Conservation (phyloP, 2,329 filamentous ascomycete species). For the Emmonsiellopsis sp. region DNA sequence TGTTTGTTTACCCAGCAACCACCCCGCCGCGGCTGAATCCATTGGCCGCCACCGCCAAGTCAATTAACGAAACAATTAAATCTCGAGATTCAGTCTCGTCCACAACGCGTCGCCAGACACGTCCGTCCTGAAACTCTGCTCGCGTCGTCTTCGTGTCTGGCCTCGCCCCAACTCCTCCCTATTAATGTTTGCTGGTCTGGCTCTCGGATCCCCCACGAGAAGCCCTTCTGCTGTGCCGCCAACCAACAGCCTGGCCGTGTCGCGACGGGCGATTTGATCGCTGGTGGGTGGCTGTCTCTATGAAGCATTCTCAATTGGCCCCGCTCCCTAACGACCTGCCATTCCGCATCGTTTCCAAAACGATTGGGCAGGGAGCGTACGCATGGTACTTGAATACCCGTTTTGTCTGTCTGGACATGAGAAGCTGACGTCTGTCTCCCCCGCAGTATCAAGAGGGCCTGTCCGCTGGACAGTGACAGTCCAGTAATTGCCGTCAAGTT, state of each 20-base stretch:
- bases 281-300: slow-evolving; percentile 16
- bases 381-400: slow-evolving; percentile 59
- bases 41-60: neutral
- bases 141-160: too few species aligned
- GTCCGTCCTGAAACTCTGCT: too few species aligned
- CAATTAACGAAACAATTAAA: too few species aligned
- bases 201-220: neutral
- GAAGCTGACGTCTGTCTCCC: slow-evolving; percentile 4
- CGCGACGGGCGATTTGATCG: slow-evolving; percentile 1
- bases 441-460: slow-evolving; percentile 81
- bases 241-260: neutral
- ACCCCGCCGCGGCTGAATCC: neutral
- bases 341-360: slow-evolving; percentile 91
- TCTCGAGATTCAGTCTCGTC: too few species aligned
- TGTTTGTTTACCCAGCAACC: slow-evolving; percentile 14
- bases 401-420: neutral
- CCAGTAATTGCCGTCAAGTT: slow-evolving; percentile 96
- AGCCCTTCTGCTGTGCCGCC: neutral
- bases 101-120: too few species aligned
- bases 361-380: slow-evolving; percentile 93
- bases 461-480: slow-evolving; percentile 56
- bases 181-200: too few species aligned
- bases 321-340: slow-evolving; percentile 76
- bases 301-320: slow-evolving; percentile 76
- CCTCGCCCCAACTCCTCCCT: too few species aligned